Evolutionary conservation across 164 flowering plant species (phyloP).

Genomic region (Tinospora cordifolia): DNA sequence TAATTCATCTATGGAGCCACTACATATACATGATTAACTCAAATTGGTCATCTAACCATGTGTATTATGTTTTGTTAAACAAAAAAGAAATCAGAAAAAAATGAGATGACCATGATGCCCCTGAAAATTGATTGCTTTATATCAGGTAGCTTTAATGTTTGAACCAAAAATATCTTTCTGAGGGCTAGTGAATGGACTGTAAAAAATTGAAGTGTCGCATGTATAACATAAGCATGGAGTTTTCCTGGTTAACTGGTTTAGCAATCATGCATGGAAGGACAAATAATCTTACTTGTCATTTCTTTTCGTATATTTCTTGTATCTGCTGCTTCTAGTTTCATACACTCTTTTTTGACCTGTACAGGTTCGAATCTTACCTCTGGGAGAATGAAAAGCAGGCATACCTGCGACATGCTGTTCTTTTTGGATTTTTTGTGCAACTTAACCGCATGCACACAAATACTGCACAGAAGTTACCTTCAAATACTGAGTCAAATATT

Average conservation of each 20-base stretch:
- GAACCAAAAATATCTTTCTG: not conserved
- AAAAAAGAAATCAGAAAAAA: not conserved
- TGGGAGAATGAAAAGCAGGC: slow-evolving; percentile 95
- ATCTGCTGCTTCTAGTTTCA: slow-evolving; percentile 1
- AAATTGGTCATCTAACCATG: not conserved
- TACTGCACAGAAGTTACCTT: slow-evolving; percentile 62
- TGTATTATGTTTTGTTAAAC: not conserved
- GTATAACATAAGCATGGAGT: not conserved
- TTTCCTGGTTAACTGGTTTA: not conserved
- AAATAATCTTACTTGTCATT: not conserved
- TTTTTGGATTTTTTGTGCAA: slow-evolving; percentile 94
- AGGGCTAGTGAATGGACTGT: too few species aligned
- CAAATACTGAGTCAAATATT: slow-evolving; percentile 77
- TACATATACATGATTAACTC: not conserved
- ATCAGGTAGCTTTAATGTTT: not conserved
- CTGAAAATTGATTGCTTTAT: not conserved
- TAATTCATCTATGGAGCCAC: not conserved
- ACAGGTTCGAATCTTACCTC: slow-evolving; percentile 84
- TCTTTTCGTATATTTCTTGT: slow-evolving; percentile 5
- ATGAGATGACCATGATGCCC: not conserved
- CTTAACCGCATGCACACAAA: slow-evolving; percentile 79
- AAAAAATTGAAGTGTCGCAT: not conserved
- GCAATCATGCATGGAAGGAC: too few species aligned
- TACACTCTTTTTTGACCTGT: not conserved
- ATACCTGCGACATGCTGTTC: slow-evolving; percentile 84